phyloP scores from a whole-genome alignment of 768 basidiomycete genomes.

The Lactarius indigo region DNA sequence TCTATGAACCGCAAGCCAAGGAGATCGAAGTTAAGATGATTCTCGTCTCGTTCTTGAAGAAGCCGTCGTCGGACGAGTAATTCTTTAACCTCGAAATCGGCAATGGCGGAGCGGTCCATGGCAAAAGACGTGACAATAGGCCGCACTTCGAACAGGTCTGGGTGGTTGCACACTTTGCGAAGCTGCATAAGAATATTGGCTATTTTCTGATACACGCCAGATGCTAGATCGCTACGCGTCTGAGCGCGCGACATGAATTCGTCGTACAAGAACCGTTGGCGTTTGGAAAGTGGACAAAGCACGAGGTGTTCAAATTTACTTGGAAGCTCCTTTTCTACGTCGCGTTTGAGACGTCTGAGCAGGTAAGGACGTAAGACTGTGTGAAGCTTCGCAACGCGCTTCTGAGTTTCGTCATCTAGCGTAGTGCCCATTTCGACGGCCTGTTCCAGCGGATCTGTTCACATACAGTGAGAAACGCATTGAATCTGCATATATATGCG shows the following conservation, averaged over 20 bases:
- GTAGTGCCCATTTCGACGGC: slow-evolving; percentile 82
- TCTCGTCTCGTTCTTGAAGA: slow-evolving; percentile 49
- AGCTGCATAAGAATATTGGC: slow-evolving; percentile 98
- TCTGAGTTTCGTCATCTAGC: slow-evolving; percentile 78
- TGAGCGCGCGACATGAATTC: slow-evolving; percentile 91
- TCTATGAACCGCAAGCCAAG: slow-evolving; percentile 63
- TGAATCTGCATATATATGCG: background rate
- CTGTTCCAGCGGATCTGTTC: slow-evolving; percentile 85
- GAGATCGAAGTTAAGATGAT: slow-evolving; percentile 56
- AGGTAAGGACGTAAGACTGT: slow-evolving; percentile 94
- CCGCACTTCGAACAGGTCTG: slow-evolving; percentile 86
- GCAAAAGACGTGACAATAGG: slow-evolving; percentile 77
- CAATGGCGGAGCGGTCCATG: slow-evolving; percentile 70
- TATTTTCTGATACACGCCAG: slow-evolving; percentile 84
- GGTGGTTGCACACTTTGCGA: slow-evolving; percentile 94
- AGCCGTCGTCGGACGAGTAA: slow-evolving; percentile 77
- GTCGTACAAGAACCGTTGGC: slow-evolving; percentile 93
- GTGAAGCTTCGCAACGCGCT: slow-evolving; percentile 84
- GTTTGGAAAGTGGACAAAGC: slow-evolving; percentile 82
- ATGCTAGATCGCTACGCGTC: slow-evolving; percentile 75
- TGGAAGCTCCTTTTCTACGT: slow-evolving; percentile 94
- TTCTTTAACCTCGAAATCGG: slow-evolving; percentile 83
- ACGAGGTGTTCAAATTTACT: slow-evolving; percentile 91
- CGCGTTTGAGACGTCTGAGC: slow-evolving; percentile 93
- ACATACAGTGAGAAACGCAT: slow-evolving; percentile 12